Evolutionary conservation across 2,329 filamentous ascomycete species (phyloP).

Genomic region (Lithohypha guttulata): DNA sequence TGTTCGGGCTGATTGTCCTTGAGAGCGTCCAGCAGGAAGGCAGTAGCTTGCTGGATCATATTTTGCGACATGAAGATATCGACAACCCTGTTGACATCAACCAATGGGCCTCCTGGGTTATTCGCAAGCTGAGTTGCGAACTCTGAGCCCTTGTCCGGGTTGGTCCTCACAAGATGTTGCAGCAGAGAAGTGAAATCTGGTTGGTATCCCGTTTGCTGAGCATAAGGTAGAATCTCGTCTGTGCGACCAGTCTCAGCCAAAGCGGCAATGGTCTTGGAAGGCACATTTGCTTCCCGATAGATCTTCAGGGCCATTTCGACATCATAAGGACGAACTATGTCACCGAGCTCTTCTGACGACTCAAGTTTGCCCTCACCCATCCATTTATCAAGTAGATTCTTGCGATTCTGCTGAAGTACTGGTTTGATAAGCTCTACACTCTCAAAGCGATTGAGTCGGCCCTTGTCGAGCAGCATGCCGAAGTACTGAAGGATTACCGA

Average conservation of each 20-base stretch:
- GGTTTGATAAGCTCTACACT: slow-evolving; percentile 88
- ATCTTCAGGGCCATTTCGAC: slow-evolving; percentile 76
- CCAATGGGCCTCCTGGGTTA: slow-evolving; percentile 72
- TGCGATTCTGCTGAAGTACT: slow-evolving; percentile 84
- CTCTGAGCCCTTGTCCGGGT: slow-evolving; percentile 86
- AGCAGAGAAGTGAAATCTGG: slow-evolving; percentile 92
- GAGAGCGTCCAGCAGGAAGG: slow-evolving; percentile 91
- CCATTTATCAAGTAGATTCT: slow-evolving; percentile 97
- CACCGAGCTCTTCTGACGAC: slow-evolving; percentile 91
- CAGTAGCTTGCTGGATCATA: slow-evolving; percentile 94
- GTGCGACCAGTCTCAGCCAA: slow-evolving; percentile 95
- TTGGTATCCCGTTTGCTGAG: slow-evolving; percentile 71
- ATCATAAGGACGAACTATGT: slow-evolving; percentile 83
- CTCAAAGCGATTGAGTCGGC: slow-evolving; percentile 81
- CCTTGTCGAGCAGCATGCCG: slow-evolving; percentile 92
- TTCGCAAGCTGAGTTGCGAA: slow-evolving; percentile 90
- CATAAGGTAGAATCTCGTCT: slow-evolving; percentile 90
- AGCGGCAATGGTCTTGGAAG: slow-evolving; percentile 88
- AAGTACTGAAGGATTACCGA: slow-evolving; percentile 96
- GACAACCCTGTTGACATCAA: slow-evolving; percentile 88
- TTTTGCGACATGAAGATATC: slow-evolving; percentile 98
- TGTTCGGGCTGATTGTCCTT: slow-evolving; percentile 94
- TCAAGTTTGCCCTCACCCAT: slow-evolving; percentile 91
- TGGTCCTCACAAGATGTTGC: slow-evolving; percentile 82
- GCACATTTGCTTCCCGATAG: slow-evolving; percentile 80